Evolutionary conservation across 441 rosid genomes (phyloP).

Genomic region (Dalechampia spathulata): DNA sequence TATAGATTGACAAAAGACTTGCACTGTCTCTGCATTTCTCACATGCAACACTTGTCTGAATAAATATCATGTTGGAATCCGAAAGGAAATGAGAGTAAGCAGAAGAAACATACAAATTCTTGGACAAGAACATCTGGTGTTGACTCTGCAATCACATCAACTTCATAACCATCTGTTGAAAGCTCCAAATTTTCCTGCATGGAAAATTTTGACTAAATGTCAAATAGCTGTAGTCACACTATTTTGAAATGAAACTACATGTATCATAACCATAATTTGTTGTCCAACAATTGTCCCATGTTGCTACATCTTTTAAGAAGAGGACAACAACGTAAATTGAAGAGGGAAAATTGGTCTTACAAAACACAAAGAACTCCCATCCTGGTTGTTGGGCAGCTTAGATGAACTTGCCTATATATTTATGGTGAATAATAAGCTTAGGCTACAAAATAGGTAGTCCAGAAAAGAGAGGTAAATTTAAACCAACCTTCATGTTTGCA

Average conservation of each 20-base stretch:
- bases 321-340: background rate
- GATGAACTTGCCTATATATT: background rate
- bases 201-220: slow-evolving; percentile 4
- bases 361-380: background rate
- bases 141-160: slow-evolving; percentile 79
- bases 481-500: background rate
- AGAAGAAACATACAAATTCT: slow-evolving; percentile 65
- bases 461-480: background rate
- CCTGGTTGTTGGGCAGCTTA: too few species aligned
- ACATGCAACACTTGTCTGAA: background rate
- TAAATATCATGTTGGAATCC: background rate
- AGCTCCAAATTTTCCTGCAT: slow-evolving; percentile 58
- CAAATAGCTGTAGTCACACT: slow-evolving; percentile 5
- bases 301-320: background rate
- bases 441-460: background rate
- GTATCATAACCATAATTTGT: background rate
- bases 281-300: background rate
- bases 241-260: background rate
- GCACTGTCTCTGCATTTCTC: background rate
- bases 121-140: slow-evolving; percentile 83
- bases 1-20: too few species aligned
- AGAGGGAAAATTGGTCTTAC: background rate
- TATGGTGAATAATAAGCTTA: background rate
- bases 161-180: slow-evolving; percentile 69
- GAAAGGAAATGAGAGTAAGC: slow-evolving; percentile 5